These are phyloP conservation scores for Filobasidium wieringae DNA, from an alignment of 768 basidiomycete genomes.

Conservation along the genomic window DNA sequence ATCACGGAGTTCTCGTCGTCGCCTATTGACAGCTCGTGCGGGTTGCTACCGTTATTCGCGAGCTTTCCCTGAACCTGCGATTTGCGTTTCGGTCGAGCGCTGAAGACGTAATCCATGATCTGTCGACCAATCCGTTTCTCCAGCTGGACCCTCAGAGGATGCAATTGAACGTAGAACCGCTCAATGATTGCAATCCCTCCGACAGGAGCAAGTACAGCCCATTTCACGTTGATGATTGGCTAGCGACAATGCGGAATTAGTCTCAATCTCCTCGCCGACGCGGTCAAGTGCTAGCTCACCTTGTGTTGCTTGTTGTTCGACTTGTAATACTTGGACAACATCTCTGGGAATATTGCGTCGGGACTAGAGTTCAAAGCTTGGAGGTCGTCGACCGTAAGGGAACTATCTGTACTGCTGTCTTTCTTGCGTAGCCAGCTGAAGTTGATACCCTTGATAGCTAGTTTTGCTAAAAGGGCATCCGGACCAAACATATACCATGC, in stretches of 20 bases:
- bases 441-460: conserved; percentile 65
- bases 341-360: conserved; percentile 74
- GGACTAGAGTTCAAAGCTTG: conserved; percentile 76
- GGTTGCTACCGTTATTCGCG: conserved; percentile 5
- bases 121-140: conserved; percentile 68
- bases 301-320: conserved; percentile 52
- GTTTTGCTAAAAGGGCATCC: conserved; percentile 66
- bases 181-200: conserved; percentile 87
- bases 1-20: not conserved
- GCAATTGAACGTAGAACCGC: conserved; percentile 64
- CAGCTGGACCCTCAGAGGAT: conserved; percentile 75
- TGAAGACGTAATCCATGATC: conserved; percentile 80
- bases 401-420: conserved; percentile 74
- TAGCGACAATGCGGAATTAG: not conserved
- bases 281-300: not conserved
- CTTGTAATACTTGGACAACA: conserved; percentile 65
- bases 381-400: conserved; percentile 60
- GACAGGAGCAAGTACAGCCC: conserved; percentile 77
- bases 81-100: too few relatives aligned
- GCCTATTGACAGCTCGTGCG: conserved; percentile 1
- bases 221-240: conserved; percentile 62
- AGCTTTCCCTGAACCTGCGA: conserved; percentile 31
- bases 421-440: conserved; percentile 76
- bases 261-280: not conserved
- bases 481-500: conserved; percentile 80